These are phyloP conservation scores for Pholiota molesta DNA, from an alignment of 768 basidiomycete species.

Conservation along the genomic window DNA sequence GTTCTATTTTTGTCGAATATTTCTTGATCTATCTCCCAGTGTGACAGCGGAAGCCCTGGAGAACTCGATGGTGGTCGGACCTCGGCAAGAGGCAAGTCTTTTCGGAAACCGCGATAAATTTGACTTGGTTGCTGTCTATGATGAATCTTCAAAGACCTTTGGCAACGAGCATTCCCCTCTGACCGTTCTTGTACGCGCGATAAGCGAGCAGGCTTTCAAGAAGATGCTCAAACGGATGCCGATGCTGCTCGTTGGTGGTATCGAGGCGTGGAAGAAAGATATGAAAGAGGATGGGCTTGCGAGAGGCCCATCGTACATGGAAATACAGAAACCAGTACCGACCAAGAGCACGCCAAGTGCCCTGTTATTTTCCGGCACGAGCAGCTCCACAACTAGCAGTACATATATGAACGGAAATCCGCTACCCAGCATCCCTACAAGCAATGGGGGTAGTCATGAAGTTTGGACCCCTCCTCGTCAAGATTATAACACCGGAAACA, in stretches of 20 bases:
- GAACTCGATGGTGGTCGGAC: conserved; percentile 70
- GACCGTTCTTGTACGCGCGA: conserved; percentile 63
- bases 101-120: conserved; percentile 88
- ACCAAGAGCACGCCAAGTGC: conserved; percentile 17
- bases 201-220: conserved; percentile 74
- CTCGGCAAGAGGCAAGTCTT: conserved; percentile 68
- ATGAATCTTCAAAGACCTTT: conserved; percentile 58
- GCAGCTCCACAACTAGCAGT: not conserved
- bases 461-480: conserved; percentile 34
- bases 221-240: conserved; percentile 77
- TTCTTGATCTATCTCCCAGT: conserved; percentile 38
- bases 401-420: conserved; percentile 3
- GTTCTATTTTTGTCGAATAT: conserved; percentile 10
- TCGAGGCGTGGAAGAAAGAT: conserved; percentile 76
- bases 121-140: conserved; percentile 88
- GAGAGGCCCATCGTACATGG: conserved; percentile 22
- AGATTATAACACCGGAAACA: conserved; percentile 8
- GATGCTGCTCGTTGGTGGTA: conserved; percentile 82
- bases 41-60: conserved; percentile 71
- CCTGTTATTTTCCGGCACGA: conserved; percentile 9
- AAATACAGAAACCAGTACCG: conserved; percentile 28
- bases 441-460: conserved; percentile 30
- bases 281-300: conserved; percentile 43
- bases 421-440: not conserved
- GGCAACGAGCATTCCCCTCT: conserved; percentile 53